Evolutionary conservation across 139 green algal genomes (phyloP).

Genomic region (Picochlorum sp.): DNA sequence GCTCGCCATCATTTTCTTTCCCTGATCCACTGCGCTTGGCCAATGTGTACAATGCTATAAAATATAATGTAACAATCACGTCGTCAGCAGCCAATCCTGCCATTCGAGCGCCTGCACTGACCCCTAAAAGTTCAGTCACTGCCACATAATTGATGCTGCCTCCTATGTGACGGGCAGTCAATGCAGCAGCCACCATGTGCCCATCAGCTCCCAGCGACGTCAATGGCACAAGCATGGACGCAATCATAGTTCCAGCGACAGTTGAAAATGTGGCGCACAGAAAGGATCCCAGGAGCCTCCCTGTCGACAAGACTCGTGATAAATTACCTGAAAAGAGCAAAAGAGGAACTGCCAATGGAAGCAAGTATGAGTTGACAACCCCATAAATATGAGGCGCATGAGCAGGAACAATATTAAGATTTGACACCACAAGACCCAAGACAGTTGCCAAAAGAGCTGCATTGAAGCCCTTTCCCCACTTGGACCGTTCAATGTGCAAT

Average conservation of each 20-base stretch:
- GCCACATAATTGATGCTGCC: conserved; percentile 89
- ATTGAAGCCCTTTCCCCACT: conserved; percentile 64
- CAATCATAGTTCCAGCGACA: conserved; percentile 44
- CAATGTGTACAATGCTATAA: conserved; percentile 63
- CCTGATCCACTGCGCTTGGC: conserved; percentile 24
- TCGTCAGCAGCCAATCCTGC: conserved; percentile 89
- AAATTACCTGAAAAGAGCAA: conserved; percentile 81
- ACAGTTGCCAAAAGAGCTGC: conserved; percentile 70
- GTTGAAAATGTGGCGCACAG: conserved; percentile 57
- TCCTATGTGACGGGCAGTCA: conserved; percentile 84
- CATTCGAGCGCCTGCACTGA: conserved; percentile 38
- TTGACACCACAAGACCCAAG: conserved; percentile 58
- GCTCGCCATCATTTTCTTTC: not conserved
- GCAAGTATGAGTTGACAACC: conserved; percentile 70
- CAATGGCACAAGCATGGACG: conserved; percentile 61
- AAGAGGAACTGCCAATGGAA: conserved; percentile 85
- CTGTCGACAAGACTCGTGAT: conserved; percentile 63
- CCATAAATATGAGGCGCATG: conserved; percentile 31
- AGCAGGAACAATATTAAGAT: conserved; percentile 55
- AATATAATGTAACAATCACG: conserved; percentile 79
- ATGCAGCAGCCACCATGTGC: conserved; percentile 70
- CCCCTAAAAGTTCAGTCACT: conserved; percentile 47
- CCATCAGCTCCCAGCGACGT: conserved; percentile 49
- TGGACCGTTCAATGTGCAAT: conserved; percentile 52
- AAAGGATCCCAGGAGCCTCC: conserved; percentile 66